A percentile compares a stretch with the other conserved stretches of the same genome.
phyloP scores from a whole-genome alignment of 1,139 yeast species.

The Sugiyamaella pinicola region DNA sequence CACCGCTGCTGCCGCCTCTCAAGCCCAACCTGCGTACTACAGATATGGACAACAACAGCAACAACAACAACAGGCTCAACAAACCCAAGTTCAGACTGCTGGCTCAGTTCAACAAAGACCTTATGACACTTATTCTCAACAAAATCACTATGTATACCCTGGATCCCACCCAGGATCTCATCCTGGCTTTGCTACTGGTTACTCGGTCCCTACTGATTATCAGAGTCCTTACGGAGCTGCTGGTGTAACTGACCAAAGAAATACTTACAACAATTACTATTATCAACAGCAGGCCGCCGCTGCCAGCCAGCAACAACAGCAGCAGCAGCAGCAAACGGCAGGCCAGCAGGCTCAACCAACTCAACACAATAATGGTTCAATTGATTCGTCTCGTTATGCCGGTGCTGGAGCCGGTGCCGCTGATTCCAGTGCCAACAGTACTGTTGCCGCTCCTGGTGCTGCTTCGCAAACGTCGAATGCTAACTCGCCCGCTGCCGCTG shows the following conservation, averaged over 20 bases:
- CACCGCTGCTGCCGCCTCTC: conserved; percentile 2
- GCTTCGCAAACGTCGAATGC: conserved; percentile 22
- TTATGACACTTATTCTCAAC: conserved; percentile 32
- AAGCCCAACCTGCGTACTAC: conserved; percentile 24
- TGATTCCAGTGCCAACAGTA: conserved; percentile 6
- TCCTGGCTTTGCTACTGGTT: conserved; percentile 27
- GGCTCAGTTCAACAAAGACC: conserved; percentile 31
- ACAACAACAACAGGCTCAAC: conserved; percentile 7
- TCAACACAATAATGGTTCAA: conserved; percentile 20
- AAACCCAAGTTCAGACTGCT: conserved; percentile 25
- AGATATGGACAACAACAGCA: conserved; percentile 26
- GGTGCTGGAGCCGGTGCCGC: conserved; percentile 22
- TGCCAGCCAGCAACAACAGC: background rate
- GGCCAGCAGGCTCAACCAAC: conserved; percentile 21
- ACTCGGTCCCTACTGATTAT: conserved; percentile 23
- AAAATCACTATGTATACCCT: conserved; percentile 34
- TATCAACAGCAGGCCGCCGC: conserved; percentile 25
- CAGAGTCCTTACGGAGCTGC: conserved; percentile 23
- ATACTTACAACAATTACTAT: conserved; percentile 24
- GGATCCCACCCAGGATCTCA: conserved; percentile 31
- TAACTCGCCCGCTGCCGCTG: conserved; percentile 31
- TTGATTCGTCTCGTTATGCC: conserved; percentile 20
- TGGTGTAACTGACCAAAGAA: conserved; percentile 23
- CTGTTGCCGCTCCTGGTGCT: conserved; percentile 19
- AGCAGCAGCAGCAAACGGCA: conserved; percentile 22